phyloP scores from a whole-genome alignment of 2,329 filamentous ascomycete genomes.

The Macrophomina phaseolina region DNA sequence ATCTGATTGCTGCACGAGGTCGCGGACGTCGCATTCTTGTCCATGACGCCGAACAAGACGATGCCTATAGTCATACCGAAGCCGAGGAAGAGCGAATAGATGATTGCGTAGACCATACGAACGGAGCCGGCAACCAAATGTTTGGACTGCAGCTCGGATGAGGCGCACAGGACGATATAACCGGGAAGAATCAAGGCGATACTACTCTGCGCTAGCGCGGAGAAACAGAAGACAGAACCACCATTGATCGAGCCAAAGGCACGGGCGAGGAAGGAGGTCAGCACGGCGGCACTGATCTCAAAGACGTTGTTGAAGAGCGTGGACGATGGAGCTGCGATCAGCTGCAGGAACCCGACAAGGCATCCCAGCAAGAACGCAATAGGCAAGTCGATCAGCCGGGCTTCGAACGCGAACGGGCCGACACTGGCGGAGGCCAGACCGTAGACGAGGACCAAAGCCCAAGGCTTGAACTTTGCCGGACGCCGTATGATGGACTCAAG shows the following conservation, averaged over 20 bases:
- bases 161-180: conserved; percentile 58
- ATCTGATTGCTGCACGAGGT: conserved; percentile 55
- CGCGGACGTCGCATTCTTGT: conserved; percentile 52
- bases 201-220: conserved; percentile 56
- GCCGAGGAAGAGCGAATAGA: conserved; percentile 59
- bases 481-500: conserved; percentile 68
- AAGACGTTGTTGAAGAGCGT: conserved; percentile 67
- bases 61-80: conserved; percentile 59
- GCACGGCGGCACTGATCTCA: conserved; percentile 55
- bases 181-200: conserved; percentile 58
- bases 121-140: conserved; percentile 58
- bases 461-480: conserved; percentile 58
- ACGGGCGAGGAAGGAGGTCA: conserved; percentile 56
- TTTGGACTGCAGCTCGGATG: conserved; percentile 55
- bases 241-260: conserved; percentile 57
- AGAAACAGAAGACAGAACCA: conserved; percentile 56
- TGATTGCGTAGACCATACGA: conserved; percentile 60
- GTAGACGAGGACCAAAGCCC: conserved; percentile 67
- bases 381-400: conserved; percentile 77
- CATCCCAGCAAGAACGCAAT: conserved; percentile 77
- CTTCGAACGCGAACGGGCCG: conserved; percentile 80
- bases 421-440: conserved; percentile 78
- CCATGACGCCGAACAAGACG: conserved; percentile 56
- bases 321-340: conserved; percentile 75
- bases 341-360: conserved; percentile 74